phyloP scores from a whole-genome alignment of 148 eudicot species.

The Rheum nobile region DNA sequence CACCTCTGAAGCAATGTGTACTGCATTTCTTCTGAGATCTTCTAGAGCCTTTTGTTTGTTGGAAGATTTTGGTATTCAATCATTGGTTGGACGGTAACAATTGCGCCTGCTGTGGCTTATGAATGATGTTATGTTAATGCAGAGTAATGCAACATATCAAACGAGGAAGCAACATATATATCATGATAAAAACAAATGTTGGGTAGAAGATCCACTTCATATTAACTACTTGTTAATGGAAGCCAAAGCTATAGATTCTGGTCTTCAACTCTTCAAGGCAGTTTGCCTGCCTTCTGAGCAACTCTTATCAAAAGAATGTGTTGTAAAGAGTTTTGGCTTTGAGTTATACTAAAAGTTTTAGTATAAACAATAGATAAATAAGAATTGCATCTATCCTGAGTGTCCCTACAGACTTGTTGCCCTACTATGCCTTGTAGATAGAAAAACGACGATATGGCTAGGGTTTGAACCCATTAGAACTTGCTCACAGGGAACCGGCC shows the following conservation, averaged over 20 bases:
- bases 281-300: neutral
- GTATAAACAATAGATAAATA: neutral
- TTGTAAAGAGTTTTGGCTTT: neutral
- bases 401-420: neutral
- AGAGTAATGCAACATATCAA: neutral
- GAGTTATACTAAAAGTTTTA: neutral
- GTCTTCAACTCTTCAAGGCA: neutral
- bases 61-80: neutral
- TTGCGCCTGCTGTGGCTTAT: neutral
- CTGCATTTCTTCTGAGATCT: neutral
- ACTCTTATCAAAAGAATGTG: neutral
- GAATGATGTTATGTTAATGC: neutral
- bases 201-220: too few relatives aligned
- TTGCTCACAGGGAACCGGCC: conserved; percentile 22
- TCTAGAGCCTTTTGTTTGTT: neutral
- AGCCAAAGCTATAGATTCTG: neutral
- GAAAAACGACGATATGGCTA: neutral
- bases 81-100: neutral
- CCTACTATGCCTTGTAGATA: neutral
- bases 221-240: neutral
- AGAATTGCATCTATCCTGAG: neutral
- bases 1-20: conserved; percentile 31
- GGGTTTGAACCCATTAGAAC: neutral
- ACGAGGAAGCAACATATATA: neutral
- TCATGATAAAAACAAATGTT: neutral